phyloP scores from a whole-genome alignment of 2,329 filamentous ascomycete species.

The Zymoseptoria pseudotritici region DNA sequence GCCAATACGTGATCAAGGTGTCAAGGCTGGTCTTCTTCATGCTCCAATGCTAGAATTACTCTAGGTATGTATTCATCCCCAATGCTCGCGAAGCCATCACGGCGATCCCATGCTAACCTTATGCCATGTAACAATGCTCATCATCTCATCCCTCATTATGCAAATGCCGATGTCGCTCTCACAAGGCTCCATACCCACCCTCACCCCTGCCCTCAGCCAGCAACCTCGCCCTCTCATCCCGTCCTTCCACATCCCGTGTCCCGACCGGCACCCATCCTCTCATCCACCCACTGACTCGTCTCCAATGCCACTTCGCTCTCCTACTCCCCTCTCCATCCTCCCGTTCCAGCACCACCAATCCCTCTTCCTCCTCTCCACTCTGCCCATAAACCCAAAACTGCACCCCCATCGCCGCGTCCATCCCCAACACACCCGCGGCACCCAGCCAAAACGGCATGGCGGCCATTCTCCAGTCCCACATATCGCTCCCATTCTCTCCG shows the following conservation, averaged over 20 bases:
- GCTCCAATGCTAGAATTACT: neutral
- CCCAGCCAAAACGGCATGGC: conserved; percentile 59
- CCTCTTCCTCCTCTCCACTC: conserved; percentile 40
- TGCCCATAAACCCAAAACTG: conserved; percentile 55
- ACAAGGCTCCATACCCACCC: neutral
- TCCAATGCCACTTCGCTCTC: conserved; percentile 40
- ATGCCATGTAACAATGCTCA: neutral
- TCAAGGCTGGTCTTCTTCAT: neutral
- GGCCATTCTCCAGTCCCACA: conserved; percentile 49
- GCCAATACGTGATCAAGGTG: too few relatives aligned
- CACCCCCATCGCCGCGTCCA: conserved; percentile 56
- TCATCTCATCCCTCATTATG: neutral
- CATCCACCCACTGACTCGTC: conserved; percentile 57
- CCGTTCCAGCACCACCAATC: conserved; percentile 9
- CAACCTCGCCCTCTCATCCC: neutral
- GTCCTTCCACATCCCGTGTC: conserved; percentile 13
- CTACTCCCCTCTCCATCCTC: conserved; percentile 36
- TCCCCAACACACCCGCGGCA: conserved; percentile 54
- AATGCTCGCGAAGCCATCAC: neutral
- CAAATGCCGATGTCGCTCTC: neutral
- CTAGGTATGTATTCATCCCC: neutral
- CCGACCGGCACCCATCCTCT: conserved; percentile 54
- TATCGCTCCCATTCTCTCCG: conserved; percentile 46
- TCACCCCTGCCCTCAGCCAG: neutral
- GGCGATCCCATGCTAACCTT: neutral